These are phyloP conservation scores for Amphichorda felina DNA, from an alignment of 2,329 filamentous ascomycete genomes.

Conservation along the genomic window DNA sequence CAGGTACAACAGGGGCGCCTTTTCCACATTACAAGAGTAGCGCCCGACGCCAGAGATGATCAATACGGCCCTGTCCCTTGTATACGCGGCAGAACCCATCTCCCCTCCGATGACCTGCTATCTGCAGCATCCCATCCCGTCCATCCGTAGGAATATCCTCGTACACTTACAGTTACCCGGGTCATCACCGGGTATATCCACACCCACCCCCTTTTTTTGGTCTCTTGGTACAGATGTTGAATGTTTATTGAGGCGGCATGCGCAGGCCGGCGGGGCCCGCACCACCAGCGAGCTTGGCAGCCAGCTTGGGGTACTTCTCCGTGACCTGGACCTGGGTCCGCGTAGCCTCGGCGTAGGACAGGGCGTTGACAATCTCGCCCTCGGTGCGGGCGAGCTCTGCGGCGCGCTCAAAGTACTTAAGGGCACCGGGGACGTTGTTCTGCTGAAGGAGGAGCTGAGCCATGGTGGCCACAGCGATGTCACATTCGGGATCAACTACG, in stretches of 20 bases:
- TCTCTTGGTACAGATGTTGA: not conserved
- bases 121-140: too few relatives aligned
- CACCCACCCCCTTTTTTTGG: not conserved
- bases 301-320: constrained; percentile 74
- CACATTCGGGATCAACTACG: constrained; percentile 91
- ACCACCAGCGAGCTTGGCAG: constrained; percentile 46
- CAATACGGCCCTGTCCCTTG: too few relatives aligned
- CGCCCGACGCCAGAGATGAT: too few relatives aligned
- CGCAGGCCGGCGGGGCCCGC: constrained; percentile 21
- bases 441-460: constrained; percentile 94
- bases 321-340: constrained; percentile 89
- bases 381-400: constrained; percentile 91
- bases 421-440: constrained; percentile 88
- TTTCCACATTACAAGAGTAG: too few relatives aligned
- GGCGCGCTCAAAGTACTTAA: constrained; percentile 94
- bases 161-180: too few relatives aligned
- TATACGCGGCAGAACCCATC: too few relatives aligned
- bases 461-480: constrained; percentile 98
- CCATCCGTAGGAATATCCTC: too few relatives aligned
- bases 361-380: constrained; percentile 88
- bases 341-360: constrained; percentile 94
- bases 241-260: constrained; percentile 19
- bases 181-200: not conserved
- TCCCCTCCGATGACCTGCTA: too few relatives aligned
- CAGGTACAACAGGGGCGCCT: not conserved